Percentiles rank a stretch among this genome's conserved stretches.
Evolutionary conservation across 495 filamentous ascomycete species (phyloP).

Genomic region (Geopyxis carbonaria): DNA sequence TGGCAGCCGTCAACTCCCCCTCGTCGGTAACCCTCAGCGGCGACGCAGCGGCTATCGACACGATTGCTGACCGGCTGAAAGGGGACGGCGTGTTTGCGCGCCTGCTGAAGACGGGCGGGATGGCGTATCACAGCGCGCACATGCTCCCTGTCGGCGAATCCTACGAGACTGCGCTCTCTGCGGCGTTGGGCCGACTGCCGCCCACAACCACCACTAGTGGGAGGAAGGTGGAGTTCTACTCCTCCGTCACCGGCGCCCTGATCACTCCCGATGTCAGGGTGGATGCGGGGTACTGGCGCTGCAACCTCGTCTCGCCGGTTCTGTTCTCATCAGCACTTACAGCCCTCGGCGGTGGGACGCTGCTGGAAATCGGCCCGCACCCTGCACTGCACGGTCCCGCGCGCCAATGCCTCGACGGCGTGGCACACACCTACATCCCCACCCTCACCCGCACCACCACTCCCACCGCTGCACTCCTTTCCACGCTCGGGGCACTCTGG

Average conservation of each 20-base stretch:
- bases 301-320: slow-evolving; percentile 34
- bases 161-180: too few relatives aligned
- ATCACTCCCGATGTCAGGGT: slow-evolving; percentile 10
- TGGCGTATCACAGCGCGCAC: too few relatives aligned
- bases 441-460: too few relatives aligned
- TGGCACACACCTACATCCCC: too few relatives aligned
- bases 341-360: slow-evolving; percentile 4
- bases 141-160: too few relatives aligned
- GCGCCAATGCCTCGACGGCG: slow-evolving; percentile 17
- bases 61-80: not conserved
- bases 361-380: slow-evolving; percentile 53
- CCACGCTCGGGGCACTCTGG: too few relatives aligned
- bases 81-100: not conserved
- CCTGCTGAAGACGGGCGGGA: too few relatives aligned
- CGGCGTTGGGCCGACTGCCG: too few relatives aligned
- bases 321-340: slow-evolving; percentile 29
- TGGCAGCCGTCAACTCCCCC: slow-evolving; percentile 34
- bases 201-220: too few relatives aligned
- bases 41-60: slow-evolving; percentile 12
- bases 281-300: slow-evolving; percentile 30
- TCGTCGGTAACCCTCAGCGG: slow-evolving; percentile 34
- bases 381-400: slow-evolving; percentile 42
- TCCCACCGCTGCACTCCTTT: too few relatives aligned
- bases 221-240: too few relatives aligned
- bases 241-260: slow-evolving; percentile 26